Evolutionary conservation across 2,329 filamentous ascomycete species (phyloP), one percentile per base, ranked within the genome.

Genomic region (Escovopsis sp.): DNA sequence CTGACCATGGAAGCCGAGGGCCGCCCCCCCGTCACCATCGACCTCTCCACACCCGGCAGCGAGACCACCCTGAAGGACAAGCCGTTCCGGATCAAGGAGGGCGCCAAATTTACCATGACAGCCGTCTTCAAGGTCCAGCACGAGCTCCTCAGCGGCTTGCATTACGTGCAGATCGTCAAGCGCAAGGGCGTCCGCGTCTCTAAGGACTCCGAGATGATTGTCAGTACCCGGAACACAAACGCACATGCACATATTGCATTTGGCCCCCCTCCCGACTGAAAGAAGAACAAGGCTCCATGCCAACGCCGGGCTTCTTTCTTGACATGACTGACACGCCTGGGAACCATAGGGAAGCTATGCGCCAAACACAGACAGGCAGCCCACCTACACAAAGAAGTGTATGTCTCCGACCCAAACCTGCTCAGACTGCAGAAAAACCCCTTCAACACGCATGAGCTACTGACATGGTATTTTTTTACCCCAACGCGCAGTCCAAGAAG

Each of bases 131-230:
- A 88, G 68, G 91, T 98, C 38, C 87, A 98, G 71, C 87, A 95
- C 62, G 84, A 96, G 65, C 89, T 98, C 51, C 75, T 96, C 43
- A 91, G 85, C 54, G 91, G 91, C 38, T 68, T 98, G 59, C 93
- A 95, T 69, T 98, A 96, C 63, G 76, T 98, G 45, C 91, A 98
- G 68, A 75, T 87, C 35, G 84, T 95, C 48, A 94, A 91, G 74
- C 75, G 88, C 54, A 87, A 87, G 72, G 84, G 85, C 43, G 73
- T 96, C 60, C 77, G 77, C 46, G 77, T 89, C 47, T 85, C 82
- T 69, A 98, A 95, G 76, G 83, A 91, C 57, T 84, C 93, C 55
- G 89, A 96, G 70, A 98, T 98, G 91, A 83, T 98, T 74, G 87
- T 91, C 65, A 58, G 81, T 72, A 32, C 28, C 28, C 28, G 11